Evolutionary conservation across 2,329 filamentous ascomycete genomes (phyloP).

Genomic region (Pseudocercospora musae): DNA sequence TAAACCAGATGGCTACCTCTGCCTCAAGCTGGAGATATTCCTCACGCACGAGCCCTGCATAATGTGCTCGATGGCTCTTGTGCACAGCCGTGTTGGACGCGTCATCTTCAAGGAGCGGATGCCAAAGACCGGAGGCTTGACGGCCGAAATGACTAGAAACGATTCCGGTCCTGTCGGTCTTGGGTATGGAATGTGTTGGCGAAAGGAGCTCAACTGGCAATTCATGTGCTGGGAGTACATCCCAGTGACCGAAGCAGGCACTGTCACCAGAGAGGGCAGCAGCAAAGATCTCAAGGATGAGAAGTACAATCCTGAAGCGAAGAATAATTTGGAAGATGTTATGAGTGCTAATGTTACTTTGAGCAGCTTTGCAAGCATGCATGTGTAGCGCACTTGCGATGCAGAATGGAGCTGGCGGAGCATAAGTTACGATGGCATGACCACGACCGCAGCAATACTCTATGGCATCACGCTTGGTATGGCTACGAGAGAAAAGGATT

Average conservation of each 20-base stretch:
- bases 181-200: conserved; percentile 63
- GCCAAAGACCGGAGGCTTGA: conserved; percentile 76
- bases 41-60: conserved; percentile 93
- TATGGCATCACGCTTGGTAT: conserved; percentile 11
- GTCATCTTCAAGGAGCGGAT: conserved; percentile 79
- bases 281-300: conserved; percentile 23
- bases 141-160: conserved; percentile 58
- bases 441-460: conserved; percentile 17
- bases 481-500: conserved; percentile 6
- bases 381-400: conserved; percentile 36
- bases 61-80: conserved; percentile 94
- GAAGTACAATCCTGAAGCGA: conserved; percentile 23
- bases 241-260: conserved; percentile 22
- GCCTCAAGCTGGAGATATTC: conserved; percentile 89
- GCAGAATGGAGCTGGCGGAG: conserved; percentile 31
- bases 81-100: conserved; percentile 87
- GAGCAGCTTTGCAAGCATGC: conserved; percentile 37
- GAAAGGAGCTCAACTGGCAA: conserved; percentile 79
- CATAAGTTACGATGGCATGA: conserved; percentile 32
- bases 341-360: conserved; percentile 32
- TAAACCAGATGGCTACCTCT: conserved; percentile 80
- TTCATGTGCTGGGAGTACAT: conserved; percentile 71
- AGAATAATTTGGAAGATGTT: conserved; percentile 20
- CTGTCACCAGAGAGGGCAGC: conserved; percentile 20
- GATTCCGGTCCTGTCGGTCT: conserved; percentile 37